Conservation (phyloP, 2,329 filamentous ascomycete species). For the Penicillium rolfsii region DNA sequence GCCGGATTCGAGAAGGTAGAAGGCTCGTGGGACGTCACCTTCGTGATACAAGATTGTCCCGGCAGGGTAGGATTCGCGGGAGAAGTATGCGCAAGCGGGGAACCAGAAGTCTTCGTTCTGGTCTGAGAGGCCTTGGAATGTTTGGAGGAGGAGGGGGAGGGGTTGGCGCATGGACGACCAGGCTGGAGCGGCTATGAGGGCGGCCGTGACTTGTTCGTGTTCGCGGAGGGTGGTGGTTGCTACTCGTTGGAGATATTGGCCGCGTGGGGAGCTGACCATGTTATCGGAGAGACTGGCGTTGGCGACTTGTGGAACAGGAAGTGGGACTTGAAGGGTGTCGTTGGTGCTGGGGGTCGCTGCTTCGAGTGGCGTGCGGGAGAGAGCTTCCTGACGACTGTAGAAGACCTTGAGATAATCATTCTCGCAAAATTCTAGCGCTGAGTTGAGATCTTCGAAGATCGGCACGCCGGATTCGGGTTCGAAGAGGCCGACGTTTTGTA, state of each 20-base stretch:
- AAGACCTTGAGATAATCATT: slow-evolving; percentile 87
- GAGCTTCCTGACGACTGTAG: slow-evolving; percentile 67
- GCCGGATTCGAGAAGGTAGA: slow-evolving; percentile 88
- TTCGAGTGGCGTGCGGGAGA: slow-evolving; percentile 27
- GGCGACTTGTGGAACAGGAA: slow-evolving; percentile 18
- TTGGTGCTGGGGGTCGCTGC: slow-evolving; percentile 8
- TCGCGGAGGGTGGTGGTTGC: slow-evolving; percentile 71
- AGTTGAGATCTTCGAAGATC: slow-evolving; percentile 88
- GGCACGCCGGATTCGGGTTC: slow-evolving; percentile 73
- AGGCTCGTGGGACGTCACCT: slow-evolving; percentile 76
- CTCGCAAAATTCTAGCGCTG: slow-evolving; percentile 89
- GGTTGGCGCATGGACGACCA: slow-evolving; percentile 91
- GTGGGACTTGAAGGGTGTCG: slow-evolving; percentile 33
- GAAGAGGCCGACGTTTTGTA: slow-evolving; percentile 82
- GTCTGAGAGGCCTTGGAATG: slow-evolving; percentile 85
- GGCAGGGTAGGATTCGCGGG: slow-evolving; percentile 65
- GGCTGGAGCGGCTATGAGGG: slow-evolving; percentile 59
- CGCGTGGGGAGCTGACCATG: slow-evolving; percentile 75
- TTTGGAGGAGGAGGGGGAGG: slow-evolving; percentile 86
- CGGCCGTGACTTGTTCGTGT: slow-evolving; percentile 59
- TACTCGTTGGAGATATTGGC: slow-evolving; percentile 74
- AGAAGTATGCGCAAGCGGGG: slow-evolving; percentile 74
- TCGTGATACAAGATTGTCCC: slow-evolving; percentile 77
- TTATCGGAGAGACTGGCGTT: slow-evolving; percentile 52
- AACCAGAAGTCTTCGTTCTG: slow-evolving; percentile 98